These are phyloP conservation scores for Leccinum rimulosum DNA, from an alignment of 768 basidiomycete species.

Conservation along the genomic window DNA sequence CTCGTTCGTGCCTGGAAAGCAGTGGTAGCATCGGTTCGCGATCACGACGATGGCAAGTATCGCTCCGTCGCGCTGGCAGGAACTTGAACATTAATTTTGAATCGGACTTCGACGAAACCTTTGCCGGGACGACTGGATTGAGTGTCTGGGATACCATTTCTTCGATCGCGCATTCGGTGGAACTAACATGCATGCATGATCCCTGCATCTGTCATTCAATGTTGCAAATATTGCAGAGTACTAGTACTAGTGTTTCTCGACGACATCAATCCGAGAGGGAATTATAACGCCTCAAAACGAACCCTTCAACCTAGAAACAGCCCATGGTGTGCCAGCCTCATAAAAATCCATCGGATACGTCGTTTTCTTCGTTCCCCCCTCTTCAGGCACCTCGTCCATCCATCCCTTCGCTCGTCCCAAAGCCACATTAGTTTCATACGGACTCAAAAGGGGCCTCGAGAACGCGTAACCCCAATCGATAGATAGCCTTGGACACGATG, in stretches of 20 bases:
- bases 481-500: conserved; percentile 91
- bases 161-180: too few relatives aligned
- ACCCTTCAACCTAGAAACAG: conserved; percentile 58
- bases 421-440: conserved; percentile 90
- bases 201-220: too few relatives aligned
- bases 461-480: conserved; percentile 99
- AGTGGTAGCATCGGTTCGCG: too few relatives aligned
- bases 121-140: conserved; percentile 10
- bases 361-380: conserved; percentile 15
- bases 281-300: conserved; percentile 33
- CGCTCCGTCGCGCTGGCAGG: conserved; percentile 15
- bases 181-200: too few relatives aligned
- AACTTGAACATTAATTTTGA: conserved; percentile 1
- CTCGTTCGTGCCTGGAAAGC: too few relatives aligned
- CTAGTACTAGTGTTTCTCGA: too few relatives aligned
- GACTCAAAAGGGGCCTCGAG: conserved; percentile 79
- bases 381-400: conserved; percentile 43
- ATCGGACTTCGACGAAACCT: conserved; percentile 20
- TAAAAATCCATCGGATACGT: conserved; percentile 98
- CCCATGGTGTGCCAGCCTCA: conserved; percentile 75
- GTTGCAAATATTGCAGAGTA: too few relatives aligned
- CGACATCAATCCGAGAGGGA: background rate
- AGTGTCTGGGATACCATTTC: too few relatives aligned
- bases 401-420: conserved; percentile 66
- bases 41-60: background rate